Percentiles rank a stretch among this genome's conserved stretches.
phyloP scores from a whole-genome alignment of 257 asterid genomes.

The Rhazya stricta region DNA sequence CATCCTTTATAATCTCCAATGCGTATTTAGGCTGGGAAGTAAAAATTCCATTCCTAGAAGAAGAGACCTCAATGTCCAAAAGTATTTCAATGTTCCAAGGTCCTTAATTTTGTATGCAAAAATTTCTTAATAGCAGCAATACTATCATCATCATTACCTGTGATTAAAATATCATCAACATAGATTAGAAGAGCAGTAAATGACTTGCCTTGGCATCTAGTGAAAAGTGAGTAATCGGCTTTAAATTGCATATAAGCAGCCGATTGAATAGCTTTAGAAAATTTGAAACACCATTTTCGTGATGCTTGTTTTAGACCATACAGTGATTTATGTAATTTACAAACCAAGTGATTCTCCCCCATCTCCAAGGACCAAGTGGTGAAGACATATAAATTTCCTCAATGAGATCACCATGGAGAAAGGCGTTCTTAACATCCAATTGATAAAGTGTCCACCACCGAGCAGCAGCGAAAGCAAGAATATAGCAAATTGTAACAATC shows the following conservation, averaged over 20 bases:
- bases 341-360: background rate
- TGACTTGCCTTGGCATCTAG: background rate
- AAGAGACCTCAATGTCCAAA: background rate
- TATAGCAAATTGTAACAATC: background rate
- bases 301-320: background rate
- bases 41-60: background rate
- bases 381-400: background rate
- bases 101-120: background rate
- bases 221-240: slow-evolving; percentile 9
- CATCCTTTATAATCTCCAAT: background rate
- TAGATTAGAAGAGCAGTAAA: background rate
- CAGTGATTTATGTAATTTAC: background rate
- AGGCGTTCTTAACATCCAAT: background rate
- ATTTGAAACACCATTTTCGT: background rate
- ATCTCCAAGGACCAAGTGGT: background rate
- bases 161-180: slow-evolving; percentile 11
- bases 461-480: background rate
- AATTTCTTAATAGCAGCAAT: background rate
- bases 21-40: background rate
- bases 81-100: too few relatives aligned
- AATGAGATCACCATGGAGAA: background rate
- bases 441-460: too few relatives aligned
- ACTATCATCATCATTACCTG: background rate
- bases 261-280: background rate
- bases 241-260: background rate